Evolutionary conservation across 140 eudicot genomes (phyloP), one percentile per base, ranked within the genome.

Genomic region (Anethum foeniculum): DNA sequence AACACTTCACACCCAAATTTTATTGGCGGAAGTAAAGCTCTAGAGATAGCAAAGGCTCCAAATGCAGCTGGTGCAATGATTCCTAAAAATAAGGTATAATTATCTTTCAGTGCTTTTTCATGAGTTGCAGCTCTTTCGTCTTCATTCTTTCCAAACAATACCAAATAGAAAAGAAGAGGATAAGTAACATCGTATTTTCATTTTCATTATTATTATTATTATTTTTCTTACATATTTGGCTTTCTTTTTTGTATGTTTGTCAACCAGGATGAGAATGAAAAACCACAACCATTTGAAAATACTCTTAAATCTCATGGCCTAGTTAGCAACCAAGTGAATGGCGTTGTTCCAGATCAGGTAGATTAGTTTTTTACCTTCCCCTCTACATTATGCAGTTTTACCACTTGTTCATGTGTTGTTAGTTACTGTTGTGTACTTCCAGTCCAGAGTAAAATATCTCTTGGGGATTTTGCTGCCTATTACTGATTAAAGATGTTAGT

Each of bases 1-100:
- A 95, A 95, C 88, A 95, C 99, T 78, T 95, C 99, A 38, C 97
- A 95, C 79, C 97, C 97, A 23, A 93, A 88, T 86, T 95, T 95
- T 78, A 76, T 95, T 91, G 99, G 99, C 81, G 99, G 98, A 71
- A 91, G 97, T 77, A 93, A 89, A 87, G 99, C 99, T 19, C 90
- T 95, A 36, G 98, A 95, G 88, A 49, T 67, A 18, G 97, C 99
- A 81, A 77, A 89, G 86, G 80, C 96, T 48, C 75, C 91, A 46
- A 92, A 82, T 83, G 39, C 83, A 52, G 74, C 91, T 83, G 81
- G 88, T 25, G 71, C 78, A 25, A 13, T 92, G 25, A 65, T 85
- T 81, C 76, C 89, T 75, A 87, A 84, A 83, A 93, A 83, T 56
- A 95, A 95, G 96, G 99, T 95, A 78, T 28, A 41, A 74, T 11